Evolutionary conservation across 306 rosid species (phyloP), one percentile per base, ranked within the genome.

Genomic region (Cucurbita moschata): DNA sequence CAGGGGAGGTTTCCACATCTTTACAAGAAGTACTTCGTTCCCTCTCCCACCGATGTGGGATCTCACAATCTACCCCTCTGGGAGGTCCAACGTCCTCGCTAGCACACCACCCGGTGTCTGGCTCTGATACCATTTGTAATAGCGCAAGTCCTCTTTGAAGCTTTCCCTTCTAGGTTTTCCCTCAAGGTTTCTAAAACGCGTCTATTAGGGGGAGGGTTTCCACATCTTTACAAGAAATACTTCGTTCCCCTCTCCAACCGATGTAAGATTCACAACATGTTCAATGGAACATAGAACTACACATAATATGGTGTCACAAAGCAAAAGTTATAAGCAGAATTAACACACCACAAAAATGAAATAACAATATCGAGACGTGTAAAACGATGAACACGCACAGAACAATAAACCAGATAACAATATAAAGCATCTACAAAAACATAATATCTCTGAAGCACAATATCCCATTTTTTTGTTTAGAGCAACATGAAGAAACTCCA

Each of bases 401-500:
- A 23, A 68, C 47, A 47, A 30, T 6, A 14, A 68, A 69, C 43
- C 42, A 47, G 19, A 50, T 30, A 51, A 50, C 60, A 70, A 15
- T 16, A 46, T 35, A 44, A 13, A 42, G 54, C 72, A 43, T 44
- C 53, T 44, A 18, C 19, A 66, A 19, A 44, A 66, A 18, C 19
- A 66, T 10, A 44, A 66, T 37, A 66, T 66, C 8, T 19, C n/a
- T 19, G 21, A 11, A 44, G 39, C 54, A 66, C 38, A 66, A 18
- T 18, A 81, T 21, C 73, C 9, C 23, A 4, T 64, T 18, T 51
- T 51, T 64, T 10, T 71, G 35, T 68, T 18, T 61, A 62, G 4
- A 72, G 12, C 71, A 18, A 71, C 61, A 40, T 79, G 75, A 26
- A 60, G 60, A 46, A 71, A 78, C 68, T 75, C 74, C 72, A 64